Evolutionary conservation across 306 rosid genomes (phyloP).

Genomic region (Glycine tomentella): DNA sequence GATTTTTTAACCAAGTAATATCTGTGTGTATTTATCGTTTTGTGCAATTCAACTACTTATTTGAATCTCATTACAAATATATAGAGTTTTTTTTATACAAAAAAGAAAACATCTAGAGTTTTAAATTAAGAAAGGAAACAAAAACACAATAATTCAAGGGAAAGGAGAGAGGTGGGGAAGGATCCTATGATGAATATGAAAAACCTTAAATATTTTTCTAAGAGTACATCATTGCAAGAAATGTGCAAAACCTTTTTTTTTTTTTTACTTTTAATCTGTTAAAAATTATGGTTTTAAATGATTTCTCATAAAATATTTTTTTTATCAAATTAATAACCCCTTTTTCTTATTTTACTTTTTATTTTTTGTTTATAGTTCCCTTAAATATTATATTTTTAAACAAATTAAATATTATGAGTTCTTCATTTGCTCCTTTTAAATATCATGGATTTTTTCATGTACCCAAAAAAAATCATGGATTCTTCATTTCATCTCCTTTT

Average conservation of each 20-base stretch:
- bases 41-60: neutral
- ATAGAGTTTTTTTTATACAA: too few species aligned
- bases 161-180: neutral
- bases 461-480: too few species aligned
- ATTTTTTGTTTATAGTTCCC: neutral
- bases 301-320: too few species aligned
- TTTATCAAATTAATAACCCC: neutral
- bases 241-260: too few species aligned
- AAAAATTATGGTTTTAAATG: too few species aligned
- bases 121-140: neutral
- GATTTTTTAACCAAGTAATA: too few species aligned
- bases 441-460: too few species aligned
- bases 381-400: neutral
- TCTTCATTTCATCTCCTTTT: too few species aligned
- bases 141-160: neutral
- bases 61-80: neutral
- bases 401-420: neutral
- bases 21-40: neutral
- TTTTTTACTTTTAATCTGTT: too few species aligned
- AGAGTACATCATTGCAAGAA: too few species aligned
- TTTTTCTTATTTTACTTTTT: neutral
- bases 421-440: neutral
- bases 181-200: neutral
- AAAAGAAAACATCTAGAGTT: too few species aligned
- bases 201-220: neutral